phyloP scores from a whole-genome alignment of 768 basidiomycete genomes.

The Xanthoconium stramineum region DNA sequence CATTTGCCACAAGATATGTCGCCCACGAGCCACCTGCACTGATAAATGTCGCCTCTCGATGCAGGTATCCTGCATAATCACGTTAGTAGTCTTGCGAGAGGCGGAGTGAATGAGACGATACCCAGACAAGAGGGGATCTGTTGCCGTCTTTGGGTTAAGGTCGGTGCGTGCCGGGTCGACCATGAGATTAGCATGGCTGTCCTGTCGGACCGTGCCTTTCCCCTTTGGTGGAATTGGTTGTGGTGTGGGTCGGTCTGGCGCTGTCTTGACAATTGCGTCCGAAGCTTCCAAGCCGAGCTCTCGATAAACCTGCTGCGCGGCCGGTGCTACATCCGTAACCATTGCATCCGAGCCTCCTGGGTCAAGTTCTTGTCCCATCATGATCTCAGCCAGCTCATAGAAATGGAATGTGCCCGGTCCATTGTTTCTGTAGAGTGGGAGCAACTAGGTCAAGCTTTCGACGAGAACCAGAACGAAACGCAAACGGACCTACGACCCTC shows the following conservation, averaged over 20 bases:
- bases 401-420: background rate
- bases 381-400: no score
- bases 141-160: background rate
- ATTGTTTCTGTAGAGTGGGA: background rate
- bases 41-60: background rate
- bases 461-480: no score
- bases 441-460: background rate
- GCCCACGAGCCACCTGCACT: background rate
- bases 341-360: background rate
- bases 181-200: no score
- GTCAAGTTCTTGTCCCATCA: no score
- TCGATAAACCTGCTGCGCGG: background rate
- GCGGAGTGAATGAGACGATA: background rate
- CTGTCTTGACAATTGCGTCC: no score
- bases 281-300: no score
- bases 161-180: no score
- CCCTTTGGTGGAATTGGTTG: background rate
- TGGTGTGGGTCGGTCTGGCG: no score
- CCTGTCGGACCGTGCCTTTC: background rate
- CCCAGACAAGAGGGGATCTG: background rate
- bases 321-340: background rate
- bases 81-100: background rate
- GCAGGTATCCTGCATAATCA: background rate
- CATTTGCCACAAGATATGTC: background rate
- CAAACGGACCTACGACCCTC: slow-evolving; percentile 8